Base-by-base conservation (phyloP, 2,329 filamentous ascomycete species). In the Alternaria hordeiaustralica region DNA sequence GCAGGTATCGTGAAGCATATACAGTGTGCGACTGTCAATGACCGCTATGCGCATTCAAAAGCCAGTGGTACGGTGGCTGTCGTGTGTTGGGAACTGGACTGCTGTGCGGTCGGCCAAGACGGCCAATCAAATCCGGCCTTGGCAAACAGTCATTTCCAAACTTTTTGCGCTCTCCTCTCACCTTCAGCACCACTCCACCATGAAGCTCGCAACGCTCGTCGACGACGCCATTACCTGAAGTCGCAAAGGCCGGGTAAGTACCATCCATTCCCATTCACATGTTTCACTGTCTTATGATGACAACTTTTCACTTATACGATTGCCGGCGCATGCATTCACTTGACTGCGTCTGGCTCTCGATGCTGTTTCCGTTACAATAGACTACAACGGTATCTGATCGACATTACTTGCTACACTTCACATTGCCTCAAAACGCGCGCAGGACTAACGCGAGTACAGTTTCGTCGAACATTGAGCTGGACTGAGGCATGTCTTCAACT, bases 321-420 rank as follows among this genome's bases (percentile, higher is more conserved):
- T 57, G 63, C 64, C 59, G 65, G 55, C 63, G 63, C 68, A 70
- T 63, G 65, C 73, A 76, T 75, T 77, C 75, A 76, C 60, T 77
- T 78, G 75, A 60, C 67, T 74, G 70, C 65, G 63, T 66, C 61
- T 64, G 60, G 67, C 60, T 63, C 58, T 72, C 74, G 68, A 74
- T 79, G 75, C 68, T 78, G 74, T 69, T 68, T 64, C 66, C 71
- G 69, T 70, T 70, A 72, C 68, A 69, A 72, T 73, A 78, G 76
- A 79, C 77, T 79, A 78, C 77, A 78, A 79, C 77, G 75, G 76
- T 78, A 78, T 79, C 77, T 79, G 77, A 79, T 69, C 64, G 45
- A 23, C 26, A 33, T 47, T 49, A 49, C 50, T 59, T 21, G 25
- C 28, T 45, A 33, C 60, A 60, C n/a, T 30, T 50, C 41, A 44